phyloP scores from a whole-genome alignment of 179 eudicot species.

The Beta macrorhiza region DNA sequence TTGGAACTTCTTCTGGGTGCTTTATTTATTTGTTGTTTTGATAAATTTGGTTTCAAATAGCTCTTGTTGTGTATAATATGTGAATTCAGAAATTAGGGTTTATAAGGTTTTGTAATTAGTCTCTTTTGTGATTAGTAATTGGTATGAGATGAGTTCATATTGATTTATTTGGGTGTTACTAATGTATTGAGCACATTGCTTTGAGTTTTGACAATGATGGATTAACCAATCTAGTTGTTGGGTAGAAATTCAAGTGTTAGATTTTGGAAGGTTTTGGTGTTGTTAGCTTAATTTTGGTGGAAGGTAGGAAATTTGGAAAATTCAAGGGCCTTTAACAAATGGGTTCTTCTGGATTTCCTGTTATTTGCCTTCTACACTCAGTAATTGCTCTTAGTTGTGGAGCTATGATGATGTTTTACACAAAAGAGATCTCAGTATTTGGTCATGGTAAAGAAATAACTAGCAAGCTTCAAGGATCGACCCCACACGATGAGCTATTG shows the following conservation, averaged over 20 bases:
- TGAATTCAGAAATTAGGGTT: conserved; percentile 18
- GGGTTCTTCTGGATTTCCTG: conserved; percentile 77
- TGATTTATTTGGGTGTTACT: not conserved
- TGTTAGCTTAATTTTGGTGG: conserved; percentile 12
- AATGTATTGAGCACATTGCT: conserved; percentile 16
- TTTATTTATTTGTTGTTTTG: conserved; percentile 1
- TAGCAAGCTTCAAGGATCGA: conserved; percentile 70
- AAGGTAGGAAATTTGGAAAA: conserved; percentile 12
- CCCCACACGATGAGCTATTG: conserved; percentile 77
- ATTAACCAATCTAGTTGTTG: not conserved
- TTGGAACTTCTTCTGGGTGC: not conserved
- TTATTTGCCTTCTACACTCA: conserved; percentile 77
- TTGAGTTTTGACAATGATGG: conserved; percentile 13
- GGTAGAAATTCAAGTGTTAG: not conserved
- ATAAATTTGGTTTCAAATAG: not conserved
- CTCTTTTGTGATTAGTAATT: conserved; percentile 15
- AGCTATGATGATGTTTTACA: conserved; percentile 83
- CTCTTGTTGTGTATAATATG: not conserved
- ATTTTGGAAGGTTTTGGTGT: conserved; percentile 1
- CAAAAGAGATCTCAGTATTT: conserved; percentile 62
- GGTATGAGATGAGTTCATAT: conserved; percentile 5
- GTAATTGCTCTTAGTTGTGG: conserved; percentile 70
- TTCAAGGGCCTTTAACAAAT: conserved; percentile 33
- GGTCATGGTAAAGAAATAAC: conserved; percentile 74
- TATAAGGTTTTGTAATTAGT: conserved; percentile 12